These are phyloP conservation scores for Musa itinerans DNA, from an alignment of 176 grass and related monocot genomes.

Conservation along the genomic window DNA sequence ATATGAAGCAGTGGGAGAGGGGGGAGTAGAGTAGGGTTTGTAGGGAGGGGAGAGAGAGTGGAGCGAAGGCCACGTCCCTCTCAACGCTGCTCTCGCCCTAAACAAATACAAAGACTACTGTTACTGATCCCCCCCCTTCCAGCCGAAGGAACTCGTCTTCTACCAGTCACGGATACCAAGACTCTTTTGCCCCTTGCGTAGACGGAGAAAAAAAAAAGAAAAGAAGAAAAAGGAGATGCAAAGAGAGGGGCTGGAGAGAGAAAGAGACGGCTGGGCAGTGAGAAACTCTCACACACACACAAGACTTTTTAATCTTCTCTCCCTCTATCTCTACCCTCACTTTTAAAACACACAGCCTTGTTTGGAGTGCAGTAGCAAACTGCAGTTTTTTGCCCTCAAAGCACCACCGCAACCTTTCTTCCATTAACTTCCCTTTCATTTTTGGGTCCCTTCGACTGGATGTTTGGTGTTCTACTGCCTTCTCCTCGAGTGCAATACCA, in stretches of 20 bases:
- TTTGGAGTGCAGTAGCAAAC: slow-evolving; percentile 51
- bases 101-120: slow-evolving; percentile 33
- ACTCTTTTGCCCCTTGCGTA: slow-evolving; percentile 32
- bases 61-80: slow-evolving; percentile 29
- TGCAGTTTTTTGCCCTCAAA: slow-evolving; percentile 51
- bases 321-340: slow-evolving; percentile 40
- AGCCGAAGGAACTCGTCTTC: slow-evolving; percentile 38
- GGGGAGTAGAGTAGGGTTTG: slow-evolving; percentile 32
- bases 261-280: slow-evolving; percentile 76
- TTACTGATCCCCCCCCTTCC: slow-evolving; percentile 20
- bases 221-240: neutral
- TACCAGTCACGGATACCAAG: slow-evolving; percentile 63
- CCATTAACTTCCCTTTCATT: slow-evolving; percentile 11
- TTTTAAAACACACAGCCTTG: slow-evolving; percentile 48
- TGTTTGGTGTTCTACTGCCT: slow-evolving; percentile 30
- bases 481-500: slow-evolving; percentile 28
- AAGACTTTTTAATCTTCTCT: slow-evolving; percentile 28
- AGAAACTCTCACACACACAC: slow-evolving; percentile 60
- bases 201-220: neutral
- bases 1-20: slow-evolving; percentile 18
- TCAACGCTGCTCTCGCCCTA: slow-evolving; percentile 28
- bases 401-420: slow-evolving; percentile 10
- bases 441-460: slow-evolving; percentile 26
- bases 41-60: slow-evolving; percentile 18
- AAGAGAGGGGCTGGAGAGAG: slow-evolving; percentile 46